Evolutionary conservation across 148 eudicot genomes (phyloP).

Genomic region (Arctostaphylos glauca): DNA sequence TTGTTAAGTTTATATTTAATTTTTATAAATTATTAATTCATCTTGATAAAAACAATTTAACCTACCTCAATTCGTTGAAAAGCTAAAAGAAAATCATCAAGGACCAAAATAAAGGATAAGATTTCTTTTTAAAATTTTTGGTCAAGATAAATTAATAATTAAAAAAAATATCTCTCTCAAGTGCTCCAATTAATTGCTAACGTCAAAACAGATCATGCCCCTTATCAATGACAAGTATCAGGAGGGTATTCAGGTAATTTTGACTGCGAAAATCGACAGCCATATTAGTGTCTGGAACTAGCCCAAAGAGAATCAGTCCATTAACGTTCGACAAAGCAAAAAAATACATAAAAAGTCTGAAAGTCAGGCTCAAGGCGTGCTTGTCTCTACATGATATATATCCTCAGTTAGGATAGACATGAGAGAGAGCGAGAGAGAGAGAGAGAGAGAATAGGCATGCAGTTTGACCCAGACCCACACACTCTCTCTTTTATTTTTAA

Average conservation of each 20-base stretch:
- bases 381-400: neutral
- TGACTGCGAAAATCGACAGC: neutral
- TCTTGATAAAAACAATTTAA: no score
- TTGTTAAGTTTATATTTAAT: no score
- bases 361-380: neutral
- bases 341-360: neutral
- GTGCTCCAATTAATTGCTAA: neutral
- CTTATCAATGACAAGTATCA: neutral
- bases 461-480: neutral
- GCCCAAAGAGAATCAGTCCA: neutral
- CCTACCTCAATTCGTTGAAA: no score
- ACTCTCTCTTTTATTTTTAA: neutral
- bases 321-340: neutral
- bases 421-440: neutral
- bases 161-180: no score
- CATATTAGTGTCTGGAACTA: neutral
- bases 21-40: no score
- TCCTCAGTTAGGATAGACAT: neutral
- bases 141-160: no score
- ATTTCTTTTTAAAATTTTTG: no score
- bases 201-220: neutral
- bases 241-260: neutral
- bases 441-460: neutral
- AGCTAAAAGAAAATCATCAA: no score
- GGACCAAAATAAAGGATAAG: no score